Conservation (phyloP, 2,329 filamentous ascomycete genomes). For the Apiospora phragmitis region DNA sequence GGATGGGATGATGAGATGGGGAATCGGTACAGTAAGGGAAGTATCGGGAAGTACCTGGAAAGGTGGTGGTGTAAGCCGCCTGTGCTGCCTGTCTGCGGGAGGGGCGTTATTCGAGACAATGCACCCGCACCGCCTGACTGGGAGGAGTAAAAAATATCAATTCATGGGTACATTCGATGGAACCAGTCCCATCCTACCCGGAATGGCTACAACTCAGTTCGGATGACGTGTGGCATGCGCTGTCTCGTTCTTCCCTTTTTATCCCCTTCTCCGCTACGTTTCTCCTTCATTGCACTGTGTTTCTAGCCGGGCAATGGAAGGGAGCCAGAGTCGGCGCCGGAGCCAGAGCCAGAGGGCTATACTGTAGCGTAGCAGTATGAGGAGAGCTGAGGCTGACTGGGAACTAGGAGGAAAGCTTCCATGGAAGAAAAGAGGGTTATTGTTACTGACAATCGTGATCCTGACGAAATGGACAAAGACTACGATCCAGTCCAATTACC, state of each 20-base stretch:
- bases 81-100: conserved; percentile 3
- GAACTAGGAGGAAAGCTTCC: not conserved
- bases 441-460: not conserved
- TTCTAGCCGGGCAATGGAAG: not conserved
- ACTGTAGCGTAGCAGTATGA: not conserved
- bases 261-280: not conserved
- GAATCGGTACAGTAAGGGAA: not conserved
- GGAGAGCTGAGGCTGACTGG: not conserved
- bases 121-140: conserved; percentile 4
- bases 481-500: conserved; percentile 4
- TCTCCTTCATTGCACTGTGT: not conserved
- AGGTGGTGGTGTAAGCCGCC: not conserved
- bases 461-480: not conserved
- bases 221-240: conserved; percentile 7
- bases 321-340: not conserved
- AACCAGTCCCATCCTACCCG: not conserved
- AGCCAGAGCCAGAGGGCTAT: not conserved
- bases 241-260: not conserved
- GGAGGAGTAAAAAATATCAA: not conserved
- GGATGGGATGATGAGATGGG: not conserved
- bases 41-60: not conserved
- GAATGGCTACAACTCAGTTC: not conserved
- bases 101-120: conserved; percentile 6
- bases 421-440: not conserved
- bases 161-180: conserved; percentile 2